Evolutionary conservation across 176 grass and related monocot species (phyloP).

Genomic region (Avena eriantha): DNA sequence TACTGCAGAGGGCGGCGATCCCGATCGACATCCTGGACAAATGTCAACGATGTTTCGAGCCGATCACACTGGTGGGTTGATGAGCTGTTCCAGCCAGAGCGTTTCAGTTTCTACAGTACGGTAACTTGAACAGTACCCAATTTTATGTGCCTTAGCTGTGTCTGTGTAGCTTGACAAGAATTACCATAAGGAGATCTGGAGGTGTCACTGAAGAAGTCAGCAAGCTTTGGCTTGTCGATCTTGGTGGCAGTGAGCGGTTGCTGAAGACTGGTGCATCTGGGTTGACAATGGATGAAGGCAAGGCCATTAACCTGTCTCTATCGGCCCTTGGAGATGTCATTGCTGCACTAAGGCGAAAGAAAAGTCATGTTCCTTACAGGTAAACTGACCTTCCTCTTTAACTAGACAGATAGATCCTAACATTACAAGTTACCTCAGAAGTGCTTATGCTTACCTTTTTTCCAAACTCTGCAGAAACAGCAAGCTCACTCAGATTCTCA

Average conservation of each 20-base stretch:
- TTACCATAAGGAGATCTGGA: slow-evolving; percentile 67
- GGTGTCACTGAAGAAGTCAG: slow-evolving; percentile 52
- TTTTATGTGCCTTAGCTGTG: slow-evolving; percentile 86
- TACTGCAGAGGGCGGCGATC: slow-evolving; percentile 76
- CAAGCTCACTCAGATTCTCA: slow-evolving; percentile 95
- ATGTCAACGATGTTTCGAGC: slow-evolving; percentile 90
- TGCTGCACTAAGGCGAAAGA: slow-evolving; percentile 78
- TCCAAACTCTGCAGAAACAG: slow-evolving; percentile 68
- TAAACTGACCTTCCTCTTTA: slow-evolving; percentile 24
- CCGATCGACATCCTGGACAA: slow-evolving; percentile 83
- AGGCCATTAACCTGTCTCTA: slow-evolving; percentile 93
- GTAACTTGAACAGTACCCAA: slow-evolving; percentile 46
- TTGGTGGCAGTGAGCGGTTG: slow-evolving; percentile 90
- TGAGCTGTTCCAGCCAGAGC: slow-evolving; percentile 2
- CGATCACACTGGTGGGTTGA: slow-evolving; percentile 91
- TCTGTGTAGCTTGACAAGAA: slow-evolving; percentile 91
- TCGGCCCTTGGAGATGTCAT: slow-evolving; percentile 96
- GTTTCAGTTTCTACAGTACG: slow-evolving; percentile 26
- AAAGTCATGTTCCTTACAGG: slow-evolving; percentile 93
- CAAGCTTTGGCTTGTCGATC: slow-evolving; percentile 91
- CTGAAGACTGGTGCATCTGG: slow-evolving; percentile 91
- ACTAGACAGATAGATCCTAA: not conserved
- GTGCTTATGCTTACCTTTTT: slow-evolving; percentile 28
- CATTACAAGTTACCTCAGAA: slow-evolving; percentile 11
- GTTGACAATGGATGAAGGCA: slow-evolving; percentile 90